A percentile compares a stretch with the other conserved stretches of the same genome.
These are phyloP conservation scores for Chytridium lagenaria DNA, from an alignment of 371 early-diverging fungal genomes.

Conservation along the genomic window DNA sequence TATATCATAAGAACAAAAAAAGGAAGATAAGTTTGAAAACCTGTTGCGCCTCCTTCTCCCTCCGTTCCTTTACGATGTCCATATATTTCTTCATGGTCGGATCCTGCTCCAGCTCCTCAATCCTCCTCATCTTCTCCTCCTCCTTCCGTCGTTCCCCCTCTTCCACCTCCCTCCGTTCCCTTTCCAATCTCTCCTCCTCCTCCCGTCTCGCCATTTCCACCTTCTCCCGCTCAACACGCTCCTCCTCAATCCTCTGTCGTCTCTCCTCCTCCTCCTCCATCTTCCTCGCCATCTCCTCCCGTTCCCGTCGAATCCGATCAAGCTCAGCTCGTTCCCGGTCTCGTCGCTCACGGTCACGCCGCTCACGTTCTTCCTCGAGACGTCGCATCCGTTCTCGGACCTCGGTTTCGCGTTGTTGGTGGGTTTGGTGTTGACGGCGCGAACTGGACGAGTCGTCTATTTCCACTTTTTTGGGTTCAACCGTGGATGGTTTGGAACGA, in stretches of 20 bases:
- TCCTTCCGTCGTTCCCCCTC: slow-evolving; percentile 11
- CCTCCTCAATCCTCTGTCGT: slow-evolving; percentile 19
- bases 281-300: slow-evolving; percentile 19
- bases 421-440: slow-evolving; percentile 2
- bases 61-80: slow-evolving; percentile 47
- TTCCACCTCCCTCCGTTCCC: slow-evolving; percentile 24
- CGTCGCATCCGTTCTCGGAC: neutral
- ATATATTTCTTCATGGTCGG: slow-evolving; percentile 54
- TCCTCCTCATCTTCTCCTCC: slow-evolving; percentile 28
- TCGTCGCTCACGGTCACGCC: slow-evolving; percentile 24
- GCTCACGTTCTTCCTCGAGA: slow-evolving; percentile 10
- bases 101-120: slow-evolving; percentile 45
- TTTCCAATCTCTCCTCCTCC: slow-evolving; percentile 20
- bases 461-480: too few species aligned
- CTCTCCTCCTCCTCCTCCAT: slow-evolving; percentile 13
- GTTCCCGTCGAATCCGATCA: slow-evolving; percentile 24
- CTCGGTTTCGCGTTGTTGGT: slow-evolving; percentile 5
- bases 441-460: too few species aligned
- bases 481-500: neutral
- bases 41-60: slow-evolving; percentile 34
- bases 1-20: neutral
- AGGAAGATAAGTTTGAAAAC: neutral
- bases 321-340: slow-evolving; percentile 17
- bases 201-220: neutral
- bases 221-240: slow-evolving; percentile 17